Evolutionary conservation across 371 early-diverging fungal genomes (phyloP), one percentile per base, ranked within the genome.

Genomic region (Mortierella sp.): DNA sequence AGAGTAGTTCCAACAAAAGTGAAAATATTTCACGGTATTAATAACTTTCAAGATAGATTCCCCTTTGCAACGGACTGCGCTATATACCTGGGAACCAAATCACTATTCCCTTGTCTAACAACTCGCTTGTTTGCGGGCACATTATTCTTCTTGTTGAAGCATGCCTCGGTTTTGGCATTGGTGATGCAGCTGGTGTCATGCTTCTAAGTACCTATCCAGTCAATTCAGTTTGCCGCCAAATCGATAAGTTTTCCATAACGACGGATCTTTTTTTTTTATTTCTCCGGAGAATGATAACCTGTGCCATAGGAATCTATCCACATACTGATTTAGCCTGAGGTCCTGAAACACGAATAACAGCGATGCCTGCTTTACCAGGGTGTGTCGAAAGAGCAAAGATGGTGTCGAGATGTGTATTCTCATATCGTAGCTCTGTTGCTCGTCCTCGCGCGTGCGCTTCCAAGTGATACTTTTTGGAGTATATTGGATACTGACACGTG

Each of bases 331-430:
- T 79, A 1, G 92, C 91, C 24, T 86, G 81, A 0, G 87, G 83
- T 0, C 95, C 95, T 0, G 95, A 94, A 19, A 94, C 74, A 28
- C 95, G 91, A 45, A 95, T 85, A n/a, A 95, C 88, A 8, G 94
- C 95, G 10, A 95, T 89, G 16, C 94, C 95, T 1, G 95, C 92
- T 74, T 93, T 94, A 16, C 94, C 94, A 2, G 92, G 92, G 5
- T 89, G 90, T 10, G 94, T 88, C 11, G 94, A 93, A 1, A 94
- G 82, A 1, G 95, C 95, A 85, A 86, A 94, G 61, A 95, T 94
- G 4, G 95, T 95, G 64, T 89, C 87, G 10, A 81, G 76, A 59
- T 81, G 82, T 8, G 82, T 68, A 16, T 75, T 63, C 13, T 59
- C 62, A 41, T 81, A 76, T 47, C 82, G 72, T 11, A 81, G 57